Percentiles rank a stretch among this genome's conserved stretches.
These are phyloP conservation scores for Fusarium pininemorale DNA, from an alignment of 2,329 filamentous ascomycete species.

Conservation along the genomic window DNA sequence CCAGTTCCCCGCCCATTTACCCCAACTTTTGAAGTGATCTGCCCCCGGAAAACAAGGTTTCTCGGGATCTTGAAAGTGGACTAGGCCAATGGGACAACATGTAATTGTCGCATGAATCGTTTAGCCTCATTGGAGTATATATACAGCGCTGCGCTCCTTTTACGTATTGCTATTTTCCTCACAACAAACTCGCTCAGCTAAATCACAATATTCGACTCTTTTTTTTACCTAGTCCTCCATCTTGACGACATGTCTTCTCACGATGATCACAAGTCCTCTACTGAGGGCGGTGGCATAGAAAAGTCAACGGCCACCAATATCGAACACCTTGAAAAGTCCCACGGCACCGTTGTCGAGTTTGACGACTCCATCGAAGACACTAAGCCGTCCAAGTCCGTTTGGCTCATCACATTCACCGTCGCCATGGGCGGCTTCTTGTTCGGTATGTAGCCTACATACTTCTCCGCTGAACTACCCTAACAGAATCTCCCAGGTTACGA, in stretches of 20 bases:
- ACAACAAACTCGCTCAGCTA: not conserved
- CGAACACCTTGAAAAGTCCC: conserved; percentile 35
- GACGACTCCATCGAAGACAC: conserved; percentile 37
- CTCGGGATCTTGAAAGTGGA: not conserved
- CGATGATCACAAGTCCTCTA: not conserved
- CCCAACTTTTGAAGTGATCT: not conserved
- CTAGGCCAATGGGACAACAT: not conserved
- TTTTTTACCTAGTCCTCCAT: not conserved
- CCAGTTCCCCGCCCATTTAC: not conserved
- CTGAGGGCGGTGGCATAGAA: not conserved
- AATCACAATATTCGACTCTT: not conserved
- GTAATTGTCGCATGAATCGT: not conserved
- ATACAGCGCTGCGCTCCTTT: not conserved
- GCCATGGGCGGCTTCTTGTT: conserved; percentile 53
- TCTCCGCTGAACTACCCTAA: accelerated
- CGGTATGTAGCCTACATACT: not conserved
- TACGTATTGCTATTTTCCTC: not conserved
- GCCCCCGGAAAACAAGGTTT: not conserved
- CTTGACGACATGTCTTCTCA: not conserved
- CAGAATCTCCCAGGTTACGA: conserved; percentile 15
- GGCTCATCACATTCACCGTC: conserved; percentile 40
- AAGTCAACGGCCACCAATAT: not conserved
- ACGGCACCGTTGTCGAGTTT: not conserved
- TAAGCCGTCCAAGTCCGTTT: conserved; percentile 36
- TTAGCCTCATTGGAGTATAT: not conserved